Evolutionary conservation across 805 yeast species (phyloP).

Genomic region (Sugiyamaella marilandica): DNA sequence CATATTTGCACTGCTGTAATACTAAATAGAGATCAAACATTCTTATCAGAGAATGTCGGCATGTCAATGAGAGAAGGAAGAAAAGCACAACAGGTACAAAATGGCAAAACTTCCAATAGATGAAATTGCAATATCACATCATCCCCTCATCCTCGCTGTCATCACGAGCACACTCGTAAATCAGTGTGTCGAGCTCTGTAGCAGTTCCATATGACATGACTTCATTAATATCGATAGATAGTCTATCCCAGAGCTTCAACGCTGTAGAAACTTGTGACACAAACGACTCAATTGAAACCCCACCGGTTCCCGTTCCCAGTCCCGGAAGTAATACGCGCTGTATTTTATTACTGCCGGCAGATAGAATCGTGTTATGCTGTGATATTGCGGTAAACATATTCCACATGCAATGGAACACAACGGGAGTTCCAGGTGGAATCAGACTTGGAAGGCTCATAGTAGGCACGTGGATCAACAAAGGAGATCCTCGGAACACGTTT

Average conservation of each 20-base stretch:
- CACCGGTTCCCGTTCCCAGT: constrained; percentile 40
- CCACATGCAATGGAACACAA: constrained; percentile 40
- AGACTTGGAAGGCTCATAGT: constrained; percentile 37
- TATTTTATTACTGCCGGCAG: constrained; percentile 13
- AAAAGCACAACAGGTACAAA: no score
- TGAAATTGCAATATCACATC: background rate
- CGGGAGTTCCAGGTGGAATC: constrained; percentile 15
- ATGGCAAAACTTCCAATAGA: background rate
- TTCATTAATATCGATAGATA: background rate
- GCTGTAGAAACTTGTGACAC: constrained; percentile 32
- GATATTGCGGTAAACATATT: constrained; percentile 28
- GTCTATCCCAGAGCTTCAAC: background rate
- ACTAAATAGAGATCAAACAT: no score
- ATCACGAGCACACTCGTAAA: background rate
- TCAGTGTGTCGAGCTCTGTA: background rate
- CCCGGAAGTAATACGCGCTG: constrained; percentile 35
- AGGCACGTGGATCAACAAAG: constrained; percentile 35
- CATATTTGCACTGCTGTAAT: no score
- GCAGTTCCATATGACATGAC: constrained; percentile 1
- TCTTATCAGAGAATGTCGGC: no score
- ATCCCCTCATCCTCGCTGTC: background rate
- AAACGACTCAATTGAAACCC: constrained; percentile 30
- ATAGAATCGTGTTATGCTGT: background rate
- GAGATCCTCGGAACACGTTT: constrained; percentile 31
- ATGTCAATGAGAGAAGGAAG: no score